A percentile compares a stretch with the other conserved stretches of the same genome.
phyloP scores from a whole-genome alignment of 2,329 filamentous ascomycete species.

The Hypoxylon sp. region DNA sequence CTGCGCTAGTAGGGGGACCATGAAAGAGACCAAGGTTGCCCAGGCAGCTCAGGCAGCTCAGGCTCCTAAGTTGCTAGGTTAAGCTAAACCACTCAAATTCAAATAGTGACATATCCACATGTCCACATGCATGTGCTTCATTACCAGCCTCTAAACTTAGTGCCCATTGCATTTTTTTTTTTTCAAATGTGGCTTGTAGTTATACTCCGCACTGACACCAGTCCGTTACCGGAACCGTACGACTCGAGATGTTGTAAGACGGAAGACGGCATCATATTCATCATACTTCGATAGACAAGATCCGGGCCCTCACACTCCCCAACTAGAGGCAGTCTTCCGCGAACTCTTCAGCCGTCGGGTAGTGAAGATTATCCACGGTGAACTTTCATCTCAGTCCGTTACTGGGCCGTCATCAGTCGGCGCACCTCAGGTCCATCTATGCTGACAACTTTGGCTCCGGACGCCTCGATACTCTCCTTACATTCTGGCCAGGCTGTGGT shows the following conservation, averaged over 20 bases:
- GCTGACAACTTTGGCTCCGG: slow-evolving; percentile 75
- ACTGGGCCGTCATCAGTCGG: slow-evolving; percentile 58
- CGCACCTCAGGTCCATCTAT: slow-evolving; percentile 70
- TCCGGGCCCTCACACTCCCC: not conserved
- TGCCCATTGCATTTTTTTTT: not conserved
- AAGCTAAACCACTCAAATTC: not conserved
- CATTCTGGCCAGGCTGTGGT: slow-evolving; percentile 69
- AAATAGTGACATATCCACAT: not conserved
- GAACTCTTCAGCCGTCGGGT: not conserved
- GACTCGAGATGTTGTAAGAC: slow-evolving; percentile 6
- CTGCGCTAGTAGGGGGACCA: not conserved
- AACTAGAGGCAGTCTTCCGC: not conserved
- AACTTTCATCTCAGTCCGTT: slow-evolving; percentile 7
- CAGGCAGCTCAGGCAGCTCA: not conserved
- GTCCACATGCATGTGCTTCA: not conserved
- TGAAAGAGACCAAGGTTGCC: not conserved
- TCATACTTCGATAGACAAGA: slow-evolving; percentile 5
- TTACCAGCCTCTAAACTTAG: not conserved
- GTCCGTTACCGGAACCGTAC: slow-evolving; percentile 15
- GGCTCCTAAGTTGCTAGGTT: not conserved
- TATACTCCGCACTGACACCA: slow-evolving; percentile 12
- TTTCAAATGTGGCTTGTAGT: not conserved
- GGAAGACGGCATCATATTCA: not conserved
- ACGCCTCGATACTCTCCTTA: slow-evolving; percentile 67
- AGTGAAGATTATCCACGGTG: not conserved